These are phyloP conservation scores for Phylloporus gajari DNA, from an alignment of 1,284 basidiomycete species.

Conservation along the genomic window DNA sequence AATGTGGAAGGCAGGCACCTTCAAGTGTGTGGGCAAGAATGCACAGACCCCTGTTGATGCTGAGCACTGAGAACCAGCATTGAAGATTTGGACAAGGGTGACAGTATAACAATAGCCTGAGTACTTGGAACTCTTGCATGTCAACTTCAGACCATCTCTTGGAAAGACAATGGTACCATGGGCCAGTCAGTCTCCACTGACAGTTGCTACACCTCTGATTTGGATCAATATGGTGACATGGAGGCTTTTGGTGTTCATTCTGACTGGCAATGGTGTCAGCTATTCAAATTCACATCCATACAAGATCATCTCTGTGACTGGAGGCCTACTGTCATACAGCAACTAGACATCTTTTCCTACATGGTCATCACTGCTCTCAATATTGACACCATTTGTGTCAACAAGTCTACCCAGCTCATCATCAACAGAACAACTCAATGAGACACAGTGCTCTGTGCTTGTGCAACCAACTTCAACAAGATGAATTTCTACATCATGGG, in stretches of 20 bases:
- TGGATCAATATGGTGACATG: conserved; percentile 94
- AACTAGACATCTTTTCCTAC: conserved; percentile 82
- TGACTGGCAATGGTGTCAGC: conserved; percentile 93
- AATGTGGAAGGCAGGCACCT: no score
- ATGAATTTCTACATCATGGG: conserved; percentile 89
- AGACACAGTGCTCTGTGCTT: conserved; percentile 77
- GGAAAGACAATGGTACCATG: conserved; percentile 78
- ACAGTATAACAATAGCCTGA: conserved; percentile 71
- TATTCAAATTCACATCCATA: conserved; percentile 93
- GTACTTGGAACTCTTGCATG: conserved; percentile 81
- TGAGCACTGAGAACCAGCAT: no score
- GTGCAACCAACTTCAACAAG: conserved; percentile 79
- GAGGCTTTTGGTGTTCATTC: conserved; percentile 95
- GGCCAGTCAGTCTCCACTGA: conserved; percentile 60
- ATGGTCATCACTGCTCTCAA: conserved; percentile 88
- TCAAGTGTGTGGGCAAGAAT: no score
- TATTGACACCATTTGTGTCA: conserved; percentile 92
- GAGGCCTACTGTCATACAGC: conserved; percentile 79
- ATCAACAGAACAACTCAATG: conserved; percentile 82
- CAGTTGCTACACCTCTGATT: conserved; percentile 84
- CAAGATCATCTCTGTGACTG: conserved; percentile 94
- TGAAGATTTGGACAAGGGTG: no score
- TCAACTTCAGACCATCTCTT: conserved; percentile 79
- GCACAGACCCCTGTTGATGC: no score
- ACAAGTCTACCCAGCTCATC: conserved; percentile 92